Base-by-base conservation (phyloP, 2,329 filamentous ascomycete genomes). In the Neobulgaria alba region DNA sequence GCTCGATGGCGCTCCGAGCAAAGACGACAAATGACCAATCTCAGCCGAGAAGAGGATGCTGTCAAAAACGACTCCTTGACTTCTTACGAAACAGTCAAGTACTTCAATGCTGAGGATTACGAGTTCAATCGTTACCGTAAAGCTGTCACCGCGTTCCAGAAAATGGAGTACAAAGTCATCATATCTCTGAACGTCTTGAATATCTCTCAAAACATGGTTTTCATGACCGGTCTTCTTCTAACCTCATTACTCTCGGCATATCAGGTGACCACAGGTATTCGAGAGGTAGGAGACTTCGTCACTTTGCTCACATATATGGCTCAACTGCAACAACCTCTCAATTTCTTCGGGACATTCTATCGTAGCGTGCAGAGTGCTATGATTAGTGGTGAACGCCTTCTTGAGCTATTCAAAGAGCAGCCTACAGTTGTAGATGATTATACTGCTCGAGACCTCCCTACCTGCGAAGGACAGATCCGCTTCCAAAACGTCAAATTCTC, bases 1-100 rank as follows among this genome's bases (percentile, higher is more conserved):
- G 90, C 92, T 12, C 84, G 90, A 47, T 95, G 88, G 68, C 77
- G 92, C 54, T 86, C 89, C 5, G 86, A 94, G 56, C 86, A 95
- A 55, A 79, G 92, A 54, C 77, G 92, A 46, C 78, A 90, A 57
- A 95, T 95, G 83, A 90, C 90, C 37, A 96, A 95, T 59, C 86
- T 88, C 10, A 88, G 92, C 52, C 77, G 92, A 48, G 88, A 95
- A 64, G 88, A 95, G 64, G 90, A 95, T 63, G 92, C 92, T 5
- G 88, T 96, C 53, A 96, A 96, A 65, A 96, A 95, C 59, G 92
- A 98, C 62, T 96, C 92, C 0, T 92, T 98, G 68, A 88, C 92
- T 47, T 94, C 88, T n/a, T 98, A 96, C 61, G 92, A 98, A 66
- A 90, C 85, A 2, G 85, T 90, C 59, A 92, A 90, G 60, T 90